Percentiles rank a stretch among this genome's conserved stretches.
phyloP scores from a whole-genome alignment of 1,284 basidiomycete species.

The Amylostereum chailletii region DNA sequence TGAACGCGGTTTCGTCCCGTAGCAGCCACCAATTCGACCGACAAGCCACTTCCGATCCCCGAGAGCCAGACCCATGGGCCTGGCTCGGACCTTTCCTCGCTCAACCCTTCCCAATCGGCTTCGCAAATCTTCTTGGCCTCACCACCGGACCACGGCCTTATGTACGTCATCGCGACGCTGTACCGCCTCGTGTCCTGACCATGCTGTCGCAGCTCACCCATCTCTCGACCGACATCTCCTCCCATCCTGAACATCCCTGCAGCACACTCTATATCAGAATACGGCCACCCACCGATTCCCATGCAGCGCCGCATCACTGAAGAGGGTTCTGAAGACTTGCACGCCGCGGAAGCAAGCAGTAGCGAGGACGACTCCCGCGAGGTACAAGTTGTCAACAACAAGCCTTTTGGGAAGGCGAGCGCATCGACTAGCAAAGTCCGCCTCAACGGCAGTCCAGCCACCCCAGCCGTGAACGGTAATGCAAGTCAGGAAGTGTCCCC shows the following conservation, averaged over 20 bases:
- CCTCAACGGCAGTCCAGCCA: neutral
- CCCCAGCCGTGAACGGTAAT: neutral
- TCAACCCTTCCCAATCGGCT: conserved; percentile 60
- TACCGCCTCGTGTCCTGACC: neutral
- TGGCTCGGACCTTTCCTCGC: conserved; percentile 38
- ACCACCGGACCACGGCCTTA: conserved; percentile 2
- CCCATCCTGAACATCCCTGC: conserved; percentile 36
- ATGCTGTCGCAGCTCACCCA: neutral
- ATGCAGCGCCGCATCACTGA: conserved; percentile 32
- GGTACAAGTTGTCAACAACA: conserved; percentile 51
- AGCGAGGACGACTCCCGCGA: conserved; percentile 23
- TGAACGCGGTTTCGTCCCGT: too few relatives aligned
- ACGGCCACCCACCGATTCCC: conserved; percentile 22
- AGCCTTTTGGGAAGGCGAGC: conserved; percentile 31
- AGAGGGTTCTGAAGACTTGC: conserved; percentile 23
- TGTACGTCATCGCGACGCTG: neutral
- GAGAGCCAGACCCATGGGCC: conserved; percentile 2
- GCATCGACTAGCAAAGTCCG: neutral
- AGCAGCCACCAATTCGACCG: neutral
- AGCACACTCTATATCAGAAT: conserved; percentile 47
- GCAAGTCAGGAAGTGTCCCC: neutral
- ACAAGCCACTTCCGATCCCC: conserved; percentile 5
- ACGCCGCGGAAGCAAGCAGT: conserved; percentile 28
- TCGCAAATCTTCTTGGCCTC: conserved; percentile 32
- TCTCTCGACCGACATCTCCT: conserved; percentile 1